A percentile compares a stretch with the other conserved stretches of the same genome.
Conservation (phyloP, 2,329 filamentous ascomycete genomes). For the Stenocarpella maydis region DNA sequence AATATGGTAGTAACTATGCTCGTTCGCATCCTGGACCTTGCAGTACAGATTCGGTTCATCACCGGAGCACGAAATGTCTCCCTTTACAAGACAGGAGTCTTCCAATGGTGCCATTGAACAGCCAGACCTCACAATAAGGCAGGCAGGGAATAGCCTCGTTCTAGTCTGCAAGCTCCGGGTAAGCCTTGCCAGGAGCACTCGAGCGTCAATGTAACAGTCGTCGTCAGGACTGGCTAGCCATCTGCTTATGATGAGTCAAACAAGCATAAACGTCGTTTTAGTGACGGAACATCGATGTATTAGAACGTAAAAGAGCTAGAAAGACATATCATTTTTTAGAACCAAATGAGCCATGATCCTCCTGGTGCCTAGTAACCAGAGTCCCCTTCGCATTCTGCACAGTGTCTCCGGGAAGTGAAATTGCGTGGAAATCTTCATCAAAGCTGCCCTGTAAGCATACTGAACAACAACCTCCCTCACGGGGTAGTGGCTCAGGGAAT, state of each 20-base stretch:
- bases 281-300: not conserved
- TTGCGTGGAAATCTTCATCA: not conserved
- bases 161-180: not conserved
- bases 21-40: not conserved
- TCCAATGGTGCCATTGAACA: not conserved
- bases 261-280: not conserved
- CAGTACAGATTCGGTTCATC: not conserved
- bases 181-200: not conserved
- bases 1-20: constrained; percentile 9
- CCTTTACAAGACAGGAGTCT: not conserved
- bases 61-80: not conserved
- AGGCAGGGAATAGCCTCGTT: constrained; percentile 6
- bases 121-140: not conserved
- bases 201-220: not conserved
- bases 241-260: too few species aligned
- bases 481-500: not conserved
- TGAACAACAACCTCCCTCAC: not conserved
- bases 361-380: not conserved
- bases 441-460: not conserved
- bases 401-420: not conserved
- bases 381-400: not conserved
- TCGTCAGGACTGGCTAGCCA: not conserved
- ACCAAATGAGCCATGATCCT: not conserved
- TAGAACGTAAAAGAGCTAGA: not conserved
- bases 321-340: not conserved